These are phyloP conservation scores for Lathyrus tuberosus DNA, from an alignment of 306 rosid genomes.

Conservation along the genomic window DNA sequence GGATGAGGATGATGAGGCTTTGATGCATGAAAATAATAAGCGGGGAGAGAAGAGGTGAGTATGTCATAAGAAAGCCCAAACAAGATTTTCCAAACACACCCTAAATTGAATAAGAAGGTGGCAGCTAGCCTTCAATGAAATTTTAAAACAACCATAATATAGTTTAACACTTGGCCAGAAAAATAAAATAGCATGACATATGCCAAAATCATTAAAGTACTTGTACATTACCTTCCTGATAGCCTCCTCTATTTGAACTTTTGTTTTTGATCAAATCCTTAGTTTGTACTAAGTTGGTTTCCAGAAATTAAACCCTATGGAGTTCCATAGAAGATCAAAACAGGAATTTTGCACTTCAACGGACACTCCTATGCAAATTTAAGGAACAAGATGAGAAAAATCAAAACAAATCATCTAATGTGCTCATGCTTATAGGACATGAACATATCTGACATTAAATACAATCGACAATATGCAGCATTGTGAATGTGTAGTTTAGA, in stretches of 20 bases:
- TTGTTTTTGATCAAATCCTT: background rate
- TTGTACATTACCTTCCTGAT: background rate
- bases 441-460: constrained; percentile 11
- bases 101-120: background rate
- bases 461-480: constrained; percentile 11
- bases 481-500: background rate
- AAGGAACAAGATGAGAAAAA: background rate
- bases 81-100: background rate
- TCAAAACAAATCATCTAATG: constrained; percentile 7
- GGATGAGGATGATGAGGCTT: too few species aligned
- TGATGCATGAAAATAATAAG: too few species aligned
- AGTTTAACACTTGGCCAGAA: constrained; percentile 3
- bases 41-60: too few species aligned
- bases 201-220: background rate
- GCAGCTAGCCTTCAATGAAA: constrained; percentile 15
- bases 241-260: background rate
- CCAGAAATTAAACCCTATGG: background rate
- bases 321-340: constrained; percentile 26
- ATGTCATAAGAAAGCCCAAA: background rate
- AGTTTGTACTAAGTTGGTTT: background rate
- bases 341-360: background rate
- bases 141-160: background rate
- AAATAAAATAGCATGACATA: background rate
- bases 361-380: background rate
- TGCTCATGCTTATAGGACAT: background rate